Base-by-base conservation (phyloP, 352 stramenopile species). In the Globisporangium camurandrum region DNA sequence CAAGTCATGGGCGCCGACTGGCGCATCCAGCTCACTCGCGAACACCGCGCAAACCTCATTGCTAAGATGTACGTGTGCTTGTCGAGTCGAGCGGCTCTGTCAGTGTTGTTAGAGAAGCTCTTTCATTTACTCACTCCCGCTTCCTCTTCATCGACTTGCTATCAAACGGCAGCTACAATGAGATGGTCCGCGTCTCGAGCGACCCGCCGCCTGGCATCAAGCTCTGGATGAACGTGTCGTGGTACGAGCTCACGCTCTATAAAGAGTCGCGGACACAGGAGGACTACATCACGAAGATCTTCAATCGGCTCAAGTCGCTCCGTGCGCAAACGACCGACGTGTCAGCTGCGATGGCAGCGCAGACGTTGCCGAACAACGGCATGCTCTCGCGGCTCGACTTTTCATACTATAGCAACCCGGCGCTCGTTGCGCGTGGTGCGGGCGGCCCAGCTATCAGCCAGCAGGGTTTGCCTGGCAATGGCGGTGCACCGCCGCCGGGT, bases 281-380 rank as follows among this genome's bases (percentile, higher is more conserved):
- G 47, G 80, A 87, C 54, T 92, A 92, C 61, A 92, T 92, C 51
- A 89, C 79, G 57, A 88, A 92, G 69, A 92, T 92, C 45, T 87
- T 92, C 57, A 87, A 85, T 38, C 69, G 80, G 1, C 66, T 92
- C 28, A 86, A 89, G 66, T 80, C 74, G 38, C 61, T 92, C 36
- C 78, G 79, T 23, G 67, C 66, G 33, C 80, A 92, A 52, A 75
- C 77, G 44, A 80, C 72, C 6, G 77, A 92, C 57, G 77, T 86
- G 71, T 76, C 74, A 46, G 79, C 75, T 11, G 69, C 71, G 12
- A 85, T 84, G 69, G 65, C 73, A 24, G 70, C 69, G 45, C 75
- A 87, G 51, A 55, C 63, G 41, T 51, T 87, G 22, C 71, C 69
- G 22, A 88, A 87, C 61, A 71, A 75, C 57, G 77, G 75, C 28